These are phyloP conservation scores for Verruconis gallopava DNA, from an alignment of 2,329 filamentous ascomycete genomes.

Conservation along the genomic window DNA sequence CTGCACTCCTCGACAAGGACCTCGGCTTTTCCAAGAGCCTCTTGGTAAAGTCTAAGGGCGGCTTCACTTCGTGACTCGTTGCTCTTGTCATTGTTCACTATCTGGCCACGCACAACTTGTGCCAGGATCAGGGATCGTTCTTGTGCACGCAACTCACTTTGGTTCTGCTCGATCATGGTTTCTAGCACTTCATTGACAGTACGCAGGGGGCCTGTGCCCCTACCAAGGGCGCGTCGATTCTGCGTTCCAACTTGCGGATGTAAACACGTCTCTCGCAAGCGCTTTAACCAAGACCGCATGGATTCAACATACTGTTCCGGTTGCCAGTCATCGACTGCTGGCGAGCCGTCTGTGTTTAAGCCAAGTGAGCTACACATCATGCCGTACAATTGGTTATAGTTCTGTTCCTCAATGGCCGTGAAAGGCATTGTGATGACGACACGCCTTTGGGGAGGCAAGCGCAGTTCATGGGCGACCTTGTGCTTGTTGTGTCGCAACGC, in stretches of 20 bases:
- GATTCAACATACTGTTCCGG: constrained; percentile 44
- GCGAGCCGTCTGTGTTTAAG: constrained; percentile 50
- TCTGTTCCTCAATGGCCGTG: constrained; percentile 78
- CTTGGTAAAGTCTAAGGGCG: constrained; percentile 58
- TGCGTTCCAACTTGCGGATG: constrained; percentile 69
- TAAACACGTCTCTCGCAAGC: constrained; percentile 69
- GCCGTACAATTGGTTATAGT: constrained; percentile 65
- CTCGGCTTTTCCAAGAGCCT: constrained; percentile 28
- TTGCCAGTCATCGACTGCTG: constrained; percentile 50
- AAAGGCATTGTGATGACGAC: constrained; percentile 84
- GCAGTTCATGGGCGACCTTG: constrained; percentile 63
- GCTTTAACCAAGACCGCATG: constrained; percentile 70
- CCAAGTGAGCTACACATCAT: constrained; percentile 61
- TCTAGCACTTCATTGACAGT: constrained; percentile 80
- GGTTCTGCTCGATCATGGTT: constrained; percentile 82
- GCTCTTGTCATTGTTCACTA: constrained; percentile 61
- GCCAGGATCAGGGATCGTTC: constrained; percentile 53
- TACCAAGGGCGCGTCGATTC: constrained; percentile 50
- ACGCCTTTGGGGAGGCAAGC: constrained; percentile 69
- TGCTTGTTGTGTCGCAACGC: constrained; percentile 79
- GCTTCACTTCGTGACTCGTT: constrained; percentile 40
- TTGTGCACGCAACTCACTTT: constrained; percentile 50
- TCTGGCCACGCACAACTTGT: constrained; percentile 58
- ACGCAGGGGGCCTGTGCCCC: constrained; percentile 52
- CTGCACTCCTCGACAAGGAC: constrained; percentile 51